Base-by-base conservation (phyloP, 768 basidiomycete genomes). In the Amylocystis lapponica region DNA sequence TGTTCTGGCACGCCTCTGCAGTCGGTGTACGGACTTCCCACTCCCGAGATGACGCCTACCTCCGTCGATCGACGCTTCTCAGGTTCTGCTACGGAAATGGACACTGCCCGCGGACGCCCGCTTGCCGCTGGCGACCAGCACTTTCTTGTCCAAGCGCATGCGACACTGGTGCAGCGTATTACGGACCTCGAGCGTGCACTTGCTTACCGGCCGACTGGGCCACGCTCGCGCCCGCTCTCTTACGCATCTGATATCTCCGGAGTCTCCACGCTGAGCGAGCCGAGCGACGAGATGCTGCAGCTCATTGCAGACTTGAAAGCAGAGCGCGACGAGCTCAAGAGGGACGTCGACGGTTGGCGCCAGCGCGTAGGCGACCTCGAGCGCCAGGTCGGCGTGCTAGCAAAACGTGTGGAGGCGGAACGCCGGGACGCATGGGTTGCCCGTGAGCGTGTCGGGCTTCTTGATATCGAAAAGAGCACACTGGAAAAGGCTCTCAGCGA, bases 281-380 rank as follows among this genome's bases (percentile, higher is more conserved):
- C 83, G 5, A 78, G 67, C 46, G 86, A 91, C 52, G 90, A 91
- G 66, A 81, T 91, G 77, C 65, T 89, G 30, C 72, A 74, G 51
- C 71, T 86, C 27, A 70, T 91, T 41, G 70, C 81, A 3, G 87
- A 89, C 57, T 72, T 90, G 54, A 91, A 92, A 60, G 74, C 82
- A 11, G 93, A 97, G 63, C 72, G 94, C 23, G 94, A 98, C 55
- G 85, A 91, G 46, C 70, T 97, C 39, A 84, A 83, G 60, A 78
- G 81, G 39, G 93, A 97, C 61, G 81, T 92, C 0, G 85, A 91
- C 51, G 86, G 85, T 0, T 95, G 92, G 90, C 74, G 86, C 48
- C 72, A 65, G 26, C 74, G 93, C 19, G 86, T 92, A 36, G 70
- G 69, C 12, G 83, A 86, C 55, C 70, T 89, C 53, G 88, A 95